Base-by-base conservation (phyloP, 2,329 filamentous ascomycete species). In the Knufia fluminis region DNA sequence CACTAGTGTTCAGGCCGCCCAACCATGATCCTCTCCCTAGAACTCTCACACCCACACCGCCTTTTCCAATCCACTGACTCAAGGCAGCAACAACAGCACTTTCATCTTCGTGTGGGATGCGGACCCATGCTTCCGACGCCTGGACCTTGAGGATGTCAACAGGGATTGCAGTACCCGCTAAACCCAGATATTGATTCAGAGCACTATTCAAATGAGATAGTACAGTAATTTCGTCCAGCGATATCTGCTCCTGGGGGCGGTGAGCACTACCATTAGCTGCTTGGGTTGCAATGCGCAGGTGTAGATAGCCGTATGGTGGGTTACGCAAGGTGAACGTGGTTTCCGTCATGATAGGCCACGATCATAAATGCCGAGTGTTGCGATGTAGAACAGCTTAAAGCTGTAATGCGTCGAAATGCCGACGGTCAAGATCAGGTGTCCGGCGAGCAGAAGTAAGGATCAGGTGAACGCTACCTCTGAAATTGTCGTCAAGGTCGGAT, bases 71-170 rank as follows among this genome's bases (percentile, higher is more conserved):
- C 71, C 71, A 74, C 26, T 69, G 71, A 58, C 68, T 71, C 51
- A 74, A 41, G 26, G 70, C 71, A 12, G 64, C 65, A 4, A 68
- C 61, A 12, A 73, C 68, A 19, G 65, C 67, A 1, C 62, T 55
- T 6, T 63, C 67, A 54, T 74, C 71, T n/a, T 70, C 67, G 23
- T 65, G 59, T 1, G 71, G 69, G 0, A 73, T 62, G 31, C 71
- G 65, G 12, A 74, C 65, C 70, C 71, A 74, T 6, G 67, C 52
- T 23, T 59, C 50, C 8, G 33, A 14, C 7, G 17, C 45, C 32
- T 60, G 60, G 16, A 70, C 57, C 40, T 71, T 70, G 12, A 73
- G 57, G 28, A 74, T 70, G 50, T 75, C 72, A 44, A 74, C 63
- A 2, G 69, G 59, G 33, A 74, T 72, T 12, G 70, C 63, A 2